Evolutionary conservation across 2,329 filamentous ascomycete species (phyloP), one percentile per base, ranked within the genome.

Genomic region (Venturia oleaginea): DNA sequence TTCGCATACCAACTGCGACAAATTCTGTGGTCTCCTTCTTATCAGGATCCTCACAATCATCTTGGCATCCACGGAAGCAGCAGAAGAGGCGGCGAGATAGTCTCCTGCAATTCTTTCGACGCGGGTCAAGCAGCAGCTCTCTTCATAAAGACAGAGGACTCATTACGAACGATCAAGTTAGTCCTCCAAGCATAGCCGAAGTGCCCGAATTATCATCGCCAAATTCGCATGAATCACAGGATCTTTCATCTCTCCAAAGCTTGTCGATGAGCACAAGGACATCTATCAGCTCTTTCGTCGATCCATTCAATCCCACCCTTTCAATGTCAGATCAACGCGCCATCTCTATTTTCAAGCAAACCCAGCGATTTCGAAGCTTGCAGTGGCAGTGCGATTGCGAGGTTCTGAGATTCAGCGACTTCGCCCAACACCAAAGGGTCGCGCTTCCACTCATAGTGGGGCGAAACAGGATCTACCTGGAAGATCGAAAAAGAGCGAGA

Each of bases 381-480:
- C 40, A 62, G 57, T 32, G 30, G 37, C 24, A 30, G 11, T 62
- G 57, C 34, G 27, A 61, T 38, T 61, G 38, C 17, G 64, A 65
- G 34, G 40, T 59, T 19, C 40, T 54, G 15, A 40, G 59, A n/a
- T 65, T 65, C 42, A 43, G 17, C 30, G 55, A 60, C 37, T 65
- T 65, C 59, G 38, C 59, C 10, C 55, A 54, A 24, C 54, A 65
- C 43, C 64, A 65, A 40, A 61, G 55, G 15, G 55, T 65, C 30
- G 64, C 64, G 4, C 59, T 65, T 15, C 42, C 64, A 34, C 43
- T 65, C 19, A 62, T 65, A 42, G 19, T 65, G 15, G 64, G 64
- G 40, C 40, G 64, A 13, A 62, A 61, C 40, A 30, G 55, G 17
- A 10, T 63, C 11, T 65, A 62, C 43, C 38, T 38, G 30, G 30